Evolutionary conservation across 306 rosid species (phyloP), one percentile per base, ranked within the genome.

Genomic region (Cicer yamashitae): DNA sequence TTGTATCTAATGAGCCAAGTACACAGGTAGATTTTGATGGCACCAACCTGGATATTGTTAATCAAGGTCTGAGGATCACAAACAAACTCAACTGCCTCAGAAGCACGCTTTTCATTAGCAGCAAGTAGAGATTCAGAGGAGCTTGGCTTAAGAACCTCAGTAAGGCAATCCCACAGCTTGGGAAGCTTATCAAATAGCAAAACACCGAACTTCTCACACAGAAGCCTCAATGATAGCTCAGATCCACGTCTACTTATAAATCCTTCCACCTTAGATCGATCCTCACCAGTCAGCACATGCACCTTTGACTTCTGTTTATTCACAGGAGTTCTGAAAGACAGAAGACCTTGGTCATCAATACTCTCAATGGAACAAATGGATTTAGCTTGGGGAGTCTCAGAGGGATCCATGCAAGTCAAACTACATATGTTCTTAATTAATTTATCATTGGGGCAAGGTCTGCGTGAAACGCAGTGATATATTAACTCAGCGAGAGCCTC

Each of bases 401-500:
- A 81, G 78, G 92, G 91, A 81, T 94, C 98, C 91, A 84, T 78
- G 79, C 97, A 89, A 40, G 97, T 85, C 79, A 90, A 86, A 85
- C 83, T 86, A 86, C 98, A 94, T 10, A 94, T 91, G 67, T 92
- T 94, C 82, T 89, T 94, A 10, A 94, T 90, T 81, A 94, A 84
- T 86, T 94, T 94, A 80, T 94, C 98, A 77, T 90, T 94, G 69
- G 98, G 98, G 78, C 93, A 82, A 66, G 97, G 97, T 82, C 80
- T 90, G 20, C 98, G 97, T 25, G 84, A 70, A 80, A 90, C 86
- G 79, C 97, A 90, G 76, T 87, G 87, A 80, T 75, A 89, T 83
- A 94, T 91, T 79, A 94, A 91, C 89, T 91, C 98, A 10, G 98
- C 96, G 39, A 94, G 93, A 67, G 97, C 98, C 86, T 90, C 97